These are phyloP conservation scores for Myrmaecium sp. DNA, from an alignment of 2,329 filamentous ascomycete genomes.

Conservation along the genomic window DNA sequence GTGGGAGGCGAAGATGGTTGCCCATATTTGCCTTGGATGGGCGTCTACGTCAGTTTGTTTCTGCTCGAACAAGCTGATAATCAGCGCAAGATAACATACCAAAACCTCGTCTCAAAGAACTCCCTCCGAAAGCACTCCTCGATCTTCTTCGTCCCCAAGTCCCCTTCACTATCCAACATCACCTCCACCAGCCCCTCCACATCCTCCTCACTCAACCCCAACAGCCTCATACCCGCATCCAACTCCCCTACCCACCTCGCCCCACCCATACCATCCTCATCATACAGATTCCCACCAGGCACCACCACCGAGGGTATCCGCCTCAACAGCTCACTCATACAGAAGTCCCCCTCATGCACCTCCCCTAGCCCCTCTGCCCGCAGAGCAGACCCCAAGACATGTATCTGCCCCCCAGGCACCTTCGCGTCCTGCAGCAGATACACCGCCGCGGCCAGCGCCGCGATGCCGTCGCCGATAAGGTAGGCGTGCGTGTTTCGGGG, in stretches of 20 bases:
- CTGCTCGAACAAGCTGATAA: no score
- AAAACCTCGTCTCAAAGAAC: slow-evolving; percentile 22
- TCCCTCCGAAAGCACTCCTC: slow-evolving; percentile 8
- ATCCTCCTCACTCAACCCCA: no score
- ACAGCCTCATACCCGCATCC: no score
- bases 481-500: slow-evolving; percentile 12
- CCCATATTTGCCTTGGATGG: no score
- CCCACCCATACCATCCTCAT: no score
- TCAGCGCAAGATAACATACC: no score
- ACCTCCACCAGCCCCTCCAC: slow-evolving; percentile 14
- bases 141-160: slow-evolving; percentile 5
- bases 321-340: slow-evolving; percentile 12
- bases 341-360: no score
- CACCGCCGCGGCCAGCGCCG: slow-evolving; percentile 13
- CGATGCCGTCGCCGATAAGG: slow-evolving; percentile 16
- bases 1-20: slow-evolving; percentile 20
- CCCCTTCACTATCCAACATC: slow-evolving; percentile 8
- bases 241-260: no score
- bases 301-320: slow-evolving; percentile 10
- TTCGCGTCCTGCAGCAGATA: slow-evolving; percentile 14
- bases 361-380: no score
- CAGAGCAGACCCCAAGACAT: slow-evolving; percentile 15
- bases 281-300: no score
- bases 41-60: no score
- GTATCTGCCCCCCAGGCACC: slow-evolving; percentile 12